Evolutionary conservation across 164 flowering plant species (phyloP), one percentile per base, ranked within the genome.

Genomic region (Umbellularia californica): DNA sequence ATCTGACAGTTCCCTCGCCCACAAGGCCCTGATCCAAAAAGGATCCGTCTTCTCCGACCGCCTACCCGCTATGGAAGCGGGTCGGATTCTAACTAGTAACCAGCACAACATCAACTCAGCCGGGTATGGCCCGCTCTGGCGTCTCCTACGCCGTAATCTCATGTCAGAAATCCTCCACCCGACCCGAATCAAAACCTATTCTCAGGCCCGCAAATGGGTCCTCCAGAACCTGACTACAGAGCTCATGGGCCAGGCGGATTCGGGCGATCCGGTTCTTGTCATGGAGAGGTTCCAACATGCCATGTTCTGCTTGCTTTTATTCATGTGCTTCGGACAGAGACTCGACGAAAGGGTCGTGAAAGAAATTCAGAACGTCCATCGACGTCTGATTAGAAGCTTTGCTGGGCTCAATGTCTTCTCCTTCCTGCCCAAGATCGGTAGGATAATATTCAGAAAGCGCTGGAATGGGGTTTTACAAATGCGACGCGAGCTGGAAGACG

Each of bases 291-390:
- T 81, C 66, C 84, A 69, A 58, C 72, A 69, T 69, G 77, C 86
- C 33, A 72, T 87, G 80, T 84, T 84, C 62, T 74, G 82, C 20
- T 72, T 84, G 71, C 69, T 85, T 3, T 75, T 77, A 27, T 30
- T 74, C 70, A 84, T 87, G 85, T 87, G 90, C 75, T 85, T 87
- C 22, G 88, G 88, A 3, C 82, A 82, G 20, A 75, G 74, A 33
- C 24, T 84, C 3, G 83, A 83, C 2, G 88, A 85, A 52, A 30
- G 74, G 1, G 62, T 25, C 9, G 74, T 87, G 1, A 50, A 58
- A 19, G 74, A 84, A 11, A 77, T 85, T 12, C 84, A 80, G 19
- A 4, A 41, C 0, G 66, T 69, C 1, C 76, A 77, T 64, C 67
- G 76, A n/a, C 19, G 50, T 1, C 2, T 78, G 58, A 58, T 86